Base-by-base conservation (phyloP, 75 land plant genomes). In the Azolla pinnata region DNA sequence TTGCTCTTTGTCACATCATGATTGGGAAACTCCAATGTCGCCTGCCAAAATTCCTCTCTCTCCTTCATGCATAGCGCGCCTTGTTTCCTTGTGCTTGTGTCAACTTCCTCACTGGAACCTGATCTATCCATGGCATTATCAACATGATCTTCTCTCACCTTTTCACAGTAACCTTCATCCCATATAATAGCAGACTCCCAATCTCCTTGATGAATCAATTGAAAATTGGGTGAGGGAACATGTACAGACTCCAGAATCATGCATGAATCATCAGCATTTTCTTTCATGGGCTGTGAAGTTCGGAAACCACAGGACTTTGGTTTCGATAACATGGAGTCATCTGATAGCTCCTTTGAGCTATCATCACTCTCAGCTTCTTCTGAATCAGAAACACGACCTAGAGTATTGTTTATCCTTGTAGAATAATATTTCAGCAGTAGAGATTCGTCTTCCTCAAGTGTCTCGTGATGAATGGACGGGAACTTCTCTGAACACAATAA, bases 131-230 rank as follows among this genome's bases (percentile, higher is more conserved):
- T 70, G 54, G 63, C 63, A 30, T 69, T 73, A 64, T 69, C 49
- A 18, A 32, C 34, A 68, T 2, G 61, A 45, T 56, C 24, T 25
- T 35, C 66, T 60, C 10, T 58, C 40, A 66, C 70, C 59, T 18
- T 10, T 1, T 7, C 42, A 17, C 0, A 78, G 61, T 44, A 82
- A 75, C 31, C 35, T 50, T 67, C 59, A 49, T 74, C 88, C 99
- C 99, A 95, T 23, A 95, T 33, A 49, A 95, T 95, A 14, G 31
- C 31, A 12, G 75, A 75, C 66, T 90, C 99, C 99, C 99, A 95
- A 38, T 90, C 79, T 55, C 75, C 61, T 51, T 95, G 92, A 71
- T 90, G 97, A 57, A 95, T 64, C 35, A 81, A 80, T 58, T 78
- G 76, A 62, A 78, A 72, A 59, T 62, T 56, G 18, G 81, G 73